These are phyloP conservation scores for Plasmodium relictum DNA, from an alignment of 169 alveolate genomes.

Conservation along the genomic window DNA sequence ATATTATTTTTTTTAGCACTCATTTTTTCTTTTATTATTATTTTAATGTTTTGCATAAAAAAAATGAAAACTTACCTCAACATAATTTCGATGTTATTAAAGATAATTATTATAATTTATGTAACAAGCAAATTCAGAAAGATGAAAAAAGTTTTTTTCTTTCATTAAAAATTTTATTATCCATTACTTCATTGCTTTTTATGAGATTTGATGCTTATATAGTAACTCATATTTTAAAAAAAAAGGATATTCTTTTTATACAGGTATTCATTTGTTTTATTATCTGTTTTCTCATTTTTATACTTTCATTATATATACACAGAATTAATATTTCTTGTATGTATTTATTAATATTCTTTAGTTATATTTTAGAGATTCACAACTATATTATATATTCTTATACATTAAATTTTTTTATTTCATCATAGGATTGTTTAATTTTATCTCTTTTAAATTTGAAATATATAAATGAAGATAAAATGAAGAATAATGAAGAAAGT, in stretches of 20 bases:
- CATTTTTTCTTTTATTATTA: constrained; percentile 55
- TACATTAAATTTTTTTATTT: background rate
- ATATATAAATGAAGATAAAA: constrained; percentile 9
- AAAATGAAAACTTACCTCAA: background rate
- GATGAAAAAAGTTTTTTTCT: constrained; percentile 30
- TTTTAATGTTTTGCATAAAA: constrained; percentile 11
- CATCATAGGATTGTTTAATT: constrained; percentile 48
- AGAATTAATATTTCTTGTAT: no score
- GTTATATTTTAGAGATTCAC: background rate
- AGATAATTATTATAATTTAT: constrained; percentile 48
- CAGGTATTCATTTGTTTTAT: constrained; percentile 23
- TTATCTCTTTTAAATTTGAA: constrained; percentile 45
- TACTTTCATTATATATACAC: no score
- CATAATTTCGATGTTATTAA: constrained; percentile 10
- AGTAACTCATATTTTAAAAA: constrained; percentile 5
- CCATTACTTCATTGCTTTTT: constrained; percentile 62
- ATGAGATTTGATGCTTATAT: constrained; percentile 42
- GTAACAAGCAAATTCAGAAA: constrained; percentile 14
- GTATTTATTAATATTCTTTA: background rate
- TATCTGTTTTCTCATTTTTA: background rate
- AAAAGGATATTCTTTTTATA: constrained; percentile 20
- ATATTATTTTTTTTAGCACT: constrained; percentile 15
- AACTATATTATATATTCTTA: background rate
- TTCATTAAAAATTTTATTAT: constrained; percentile 29
- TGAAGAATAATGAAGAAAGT: constrained; percentile 23